These are phyloP conservation scores for Hypomyces perniciosus DNA, from an alignment of 2,329 filamentous ascomycete genomes.

Conservation along the genomic window DNA sequence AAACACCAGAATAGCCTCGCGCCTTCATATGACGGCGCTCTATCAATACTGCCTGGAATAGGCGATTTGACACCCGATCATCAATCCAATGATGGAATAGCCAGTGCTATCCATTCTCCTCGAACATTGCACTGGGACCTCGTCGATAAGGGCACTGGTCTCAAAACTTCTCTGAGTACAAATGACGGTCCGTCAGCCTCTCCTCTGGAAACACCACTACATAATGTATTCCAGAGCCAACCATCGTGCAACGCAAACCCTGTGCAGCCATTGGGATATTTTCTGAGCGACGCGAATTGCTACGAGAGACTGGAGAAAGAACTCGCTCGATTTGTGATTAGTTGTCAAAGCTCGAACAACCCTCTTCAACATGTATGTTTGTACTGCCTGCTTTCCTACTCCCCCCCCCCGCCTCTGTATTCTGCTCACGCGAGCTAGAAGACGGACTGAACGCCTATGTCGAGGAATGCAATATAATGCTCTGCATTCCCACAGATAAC, in stretches of 20 bases:
- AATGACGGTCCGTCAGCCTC: background rate
- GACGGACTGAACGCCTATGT: constrained; percentile 3
- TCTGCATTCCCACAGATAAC: constrained; percentile 1
- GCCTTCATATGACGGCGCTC: background rate
- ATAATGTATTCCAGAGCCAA: background rate
- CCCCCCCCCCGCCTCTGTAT: background rate
- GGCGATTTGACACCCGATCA: background rate
- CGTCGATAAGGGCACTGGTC: background rate
- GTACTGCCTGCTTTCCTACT: background rate
- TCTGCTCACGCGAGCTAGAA: constrained; percentile 6
- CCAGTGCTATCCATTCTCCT: background rate
- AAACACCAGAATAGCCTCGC: background rate
- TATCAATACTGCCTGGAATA: background rate
- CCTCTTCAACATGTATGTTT: constrained; percentile 4
- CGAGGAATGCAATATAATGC: background rate
- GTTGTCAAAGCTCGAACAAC: constrained; percentile 4
- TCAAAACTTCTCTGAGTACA: background rate
- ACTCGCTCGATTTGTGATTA: constrained; percentile 5
- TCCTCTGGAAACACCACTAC: background rate
- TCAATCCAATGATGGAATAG: background rate
- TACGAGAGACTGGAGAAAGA: constrained; percentile 4
- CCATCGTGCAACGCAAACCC: too few species aligned
- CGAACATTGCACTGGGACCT: background rate
- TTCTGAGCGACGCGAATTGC: constrained; percentile 6
- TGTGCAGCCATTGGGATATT: constrained; percentile 1